phyloP scores from a whole-genome alignment of 1,284 basidiomycete species.

The Pisolithus thermaeus region DNA sequence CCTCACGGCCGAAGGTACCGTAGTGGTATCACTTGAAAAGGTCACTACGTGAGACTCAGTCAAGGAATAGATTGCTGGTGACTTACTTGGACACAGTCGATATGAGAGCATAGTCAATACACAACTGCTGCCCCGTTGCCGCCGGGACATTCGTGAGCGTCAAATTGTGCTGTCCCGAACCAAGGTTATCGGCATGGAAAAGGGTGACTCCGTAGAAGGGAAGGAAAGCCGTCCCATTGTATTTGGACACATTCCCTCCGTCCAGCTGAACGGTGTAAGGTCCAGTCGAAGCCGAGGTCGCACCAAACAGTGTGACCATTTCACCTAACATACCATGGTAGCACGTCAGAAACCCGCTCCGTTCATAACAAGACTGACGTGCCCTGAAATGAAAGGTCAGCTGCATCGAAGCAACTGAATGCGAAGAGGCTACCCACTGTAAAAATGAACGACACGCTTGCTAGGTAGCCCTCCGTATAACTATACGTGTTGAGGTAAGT shows the following conservation, averaged over 20 bases:
- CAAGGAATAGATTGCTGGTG: constrained; percentile 1
- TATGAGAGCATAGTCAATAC: constrained; percentile 22
- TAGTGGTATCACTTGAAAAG: not conserved
- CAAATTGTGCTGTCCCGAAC: constrained; percentile 20
- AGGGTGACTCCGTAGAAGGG: constrained; percentile 5
- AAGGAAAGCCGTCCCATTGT: constrained; percentile 1
- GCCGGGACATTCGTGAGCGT: constrained; percentile 24
- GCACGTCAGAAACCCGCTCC: not conserved
- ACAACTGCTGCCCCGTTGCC: constrained; percentile 11
- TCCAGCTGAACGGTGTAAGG: constrained; percentile 5
- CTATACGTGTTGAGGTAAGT: not conserved
- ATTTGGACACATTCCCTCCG: not conserved
- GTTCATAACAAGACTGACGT: not conserved
- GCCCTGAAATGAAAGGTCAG: not conserved
- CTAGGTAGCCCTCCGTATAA: not conserved
- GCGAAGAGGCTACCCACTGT: not conserved
- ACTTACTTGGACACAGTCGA: constrained; percentile 10
- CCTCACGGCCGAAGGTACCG: not conserved
- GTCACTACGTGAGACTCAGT: not conserved
- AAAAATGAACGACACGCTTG: not conserved
- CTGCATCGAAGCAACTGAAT: not conserved
- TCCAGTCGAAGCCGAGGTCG: constrained; percentile 6
- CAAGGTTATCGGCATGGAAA: constrained; percentile 10
- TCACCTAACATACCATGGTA: not conserved
- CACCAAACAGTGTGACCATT: constrained; percentile 3